Evolutionary conservation across 495 filamentous ascomycete species (phyloP), one percentile per base, ranked within the genome.

Genomic region (Bathelium albidoporum): DNA sequence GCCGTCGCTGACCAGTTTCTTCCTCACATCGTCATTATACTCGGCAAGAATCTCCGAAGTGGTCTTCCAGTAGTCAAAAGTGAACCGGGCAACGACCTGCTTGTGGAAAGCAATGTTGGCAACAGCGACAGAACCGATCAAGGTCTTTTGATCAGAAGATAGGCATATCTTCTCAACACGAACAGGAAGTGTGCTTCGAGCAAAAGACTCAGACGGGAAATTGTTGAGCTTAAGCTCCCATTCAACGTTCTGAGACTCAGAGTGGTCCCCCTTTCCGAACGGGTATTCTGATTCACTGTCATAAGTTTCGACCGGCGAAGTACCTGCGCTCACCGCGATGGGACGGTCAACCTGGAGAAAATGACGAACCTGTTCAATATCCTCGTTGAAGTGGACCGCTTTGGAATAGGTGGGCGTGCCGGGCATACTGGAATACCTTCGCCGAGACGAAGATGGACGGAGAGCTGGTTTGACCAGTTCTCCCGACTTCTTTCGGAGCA

Each of bases 401-500:
- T 98, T 98, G 36, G 88, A 85, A 72, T 91, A 97, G 0, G 92
- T 95, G 0, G 94, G 94, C 5, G 94, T 98, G 14, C 95, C 95
- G 7, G 94, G 94, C 91, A 97, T 95, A 74, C 93, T 97, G 0
- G 89, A 95, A 0, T 91, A 92, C 45, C 95, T 86, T 64, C 90
- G 82, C 58, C 84, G 81, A 55, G 86, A 88, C 4, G 89, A 75
- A 29, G n/a, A n/a, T n/a, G 87, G 85, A 59, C 93, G 87, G 44
- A 98, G 80, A 1, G 94, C 95, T 4, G 94, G 95, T 66, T 93
- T 86, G 59, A 98, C 94, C 59, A 97, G 82, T 74, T 98, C 94
- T 28, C 94, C 94, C 43, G 94, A 97, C 81, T 98, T 98, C 80
- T 98, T 98, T 62, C 94, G 85, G 60, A 98, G 85, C 86, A 97